phyloP scores from a whole-genome alignment of 192 early-diverging fungal genomes.

The Rhizoclosmatium globosum region DNA sequence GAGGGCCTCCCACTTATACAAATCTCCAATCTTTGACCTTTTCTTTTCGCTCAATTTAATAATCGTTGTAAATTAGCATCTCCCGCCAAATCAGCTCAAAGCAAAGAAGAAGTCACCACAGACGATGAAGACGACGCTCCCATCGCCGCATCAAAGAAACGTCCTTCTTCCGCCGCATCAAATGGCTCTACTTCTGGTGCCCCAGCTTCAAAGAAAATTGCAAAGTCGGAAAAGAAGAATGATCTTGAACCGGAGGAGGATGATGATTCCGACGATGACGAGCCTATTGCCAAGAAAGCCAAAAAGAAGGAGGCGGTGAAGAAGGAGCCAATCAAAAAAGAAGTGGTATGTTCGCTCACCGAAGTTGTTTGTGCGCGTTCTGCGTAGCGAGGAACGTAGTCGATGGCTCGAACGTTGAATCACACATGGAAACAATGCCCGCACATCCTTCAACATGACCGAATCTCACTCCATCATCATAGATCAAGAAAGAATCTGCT shows the following conservation, averaged over 20 bases:
- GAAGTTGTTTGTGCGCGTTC: too few species aligned
- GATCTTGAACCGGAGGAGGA: slow-evolving; percentile 42
- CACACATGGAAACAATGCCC: too few species aligned
- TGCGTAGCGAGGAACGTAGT: too few species aligned
- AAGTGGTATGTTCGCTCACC: too few species aligned
- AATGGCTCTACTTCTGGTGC: not conserved
- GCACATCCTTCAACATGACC: too few species aligned
- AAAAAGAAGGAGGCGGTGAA: not conserved
- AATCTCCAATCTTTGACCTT: not conserved
- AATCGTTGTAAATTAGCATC: too few species aligned
- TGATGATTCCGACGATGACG: slow-evolving; percentile 24
- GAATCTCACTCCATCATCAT: too few species aligned
- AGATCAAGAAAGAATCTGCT: too few species aligned
- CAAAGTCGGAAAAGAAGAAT: slow-evolving; percentile 41
- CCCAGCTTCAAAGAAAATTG: slow-evolving; percentile 41
- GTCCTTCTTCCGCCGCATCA: slow-evolving; percentile 8
- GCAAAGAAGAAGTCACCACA: not conserved
- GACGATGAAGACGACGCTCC: slow-evolving; percentile 54
- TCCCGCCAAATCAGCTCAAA: slow-evolving; percentile 12
- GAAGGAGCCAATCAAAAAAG: too few species aligned
- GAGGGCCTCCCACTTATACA: not conserved
- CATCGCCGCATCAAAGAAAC: slow-evolving; percentile 47
- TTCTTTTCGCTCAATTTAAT: not conserved
- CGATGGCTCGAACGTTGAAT: too few species aligned
- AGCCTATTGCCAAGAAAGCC: slow-evolving; percentile 8